phyloP scores from a whole-genome alignment of 306 rosid genomes.

The Vigna reflexopilosa region DNA sequence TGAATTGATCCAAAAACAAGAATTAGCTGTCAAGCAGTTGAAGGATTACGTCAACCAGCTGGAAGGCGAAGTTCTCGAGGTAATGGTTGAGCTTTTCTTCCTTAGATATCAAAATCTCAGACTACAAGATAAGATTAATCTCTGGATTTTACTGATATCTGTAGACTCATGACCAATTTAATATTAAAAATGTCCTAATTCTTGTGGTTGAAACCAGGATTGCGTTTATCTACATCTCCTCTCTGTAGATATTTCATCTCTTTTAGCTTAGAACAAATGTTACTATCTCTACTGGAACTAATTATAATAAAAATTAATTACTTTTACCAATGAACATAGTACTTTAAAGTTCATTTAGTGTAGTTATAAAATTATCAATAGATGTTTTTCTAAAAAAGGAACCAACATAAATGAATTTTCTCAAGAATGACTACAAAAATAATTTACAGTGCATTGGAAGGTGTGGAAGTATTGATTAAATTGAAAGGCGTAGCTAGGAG shows the following conservation, averaged over 20 bases:
- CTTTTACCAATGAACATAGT: too few relatives aligned
- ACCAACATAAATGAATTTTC: not conserved
- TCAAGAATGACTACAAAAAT: not conserved
- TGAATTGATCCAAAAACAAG: constrained; percentile 66
- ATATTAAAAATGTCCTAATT: not conserved
- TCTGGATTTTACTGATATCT: not conserved
- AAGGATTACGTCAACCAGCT: constrained; percentile 65
- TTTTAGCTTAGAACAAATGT: not conserved
- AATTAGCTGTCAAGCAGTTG: constrained; percentile 59
- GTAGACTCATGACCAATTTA: not conserved
- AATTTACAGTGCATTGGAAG: not conserved
- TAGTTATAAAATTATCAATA: too few relatives aligned
- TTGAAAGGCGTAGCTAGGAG: not conserved
- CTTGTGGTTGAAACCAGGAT: not conserved
- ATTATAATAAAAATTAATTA: too few relatives aligned
- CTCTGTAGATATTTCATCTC: not conserved
- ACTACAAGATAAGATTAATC: not conserved
- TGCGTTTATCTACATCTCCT: not conserved
- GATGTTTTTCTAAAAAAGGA: too few relatives aligned
- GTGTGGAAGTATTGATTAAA: not conserved
- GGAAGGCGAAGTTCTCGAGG: constrained; percentile 72
- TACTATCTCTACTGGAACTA: too few relatives aligned
- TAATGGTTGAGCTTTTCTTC: constrained; percentile 3
- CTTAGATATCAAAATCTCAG: not conserved
- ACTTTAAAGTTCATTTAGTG: too few relatives aligned